Conservation (phyloP, 345 rosid genomes). For the Tarenaya hassleriana region DNA sequence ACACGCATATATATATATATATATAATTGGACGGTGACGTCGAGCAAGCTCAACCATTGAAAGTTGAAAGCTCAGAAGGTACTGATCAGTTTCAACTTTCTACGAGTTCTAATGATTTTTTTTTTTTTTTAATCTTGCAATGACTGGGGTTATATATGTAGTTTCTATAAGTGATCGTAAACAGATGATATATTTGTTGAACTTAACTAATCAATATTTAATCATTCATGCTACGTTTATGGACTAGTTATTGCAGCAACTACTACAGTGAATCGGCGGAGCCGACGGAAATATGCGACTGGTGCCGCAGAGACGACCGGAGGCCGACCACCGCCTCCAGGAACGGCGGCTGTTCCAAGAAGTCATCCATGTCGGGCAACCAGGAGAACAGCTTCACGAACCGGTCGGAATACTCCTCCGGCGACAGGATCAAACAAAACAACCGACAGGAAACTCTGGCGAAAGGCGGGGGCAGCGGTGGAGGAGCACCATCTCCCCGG, state of each 20-base stretch:
- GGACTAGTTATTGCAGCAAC: conserved; percentile 72
- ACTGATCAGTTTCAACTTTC: no score
- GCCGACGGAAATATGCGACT: conserved; percentile 59
- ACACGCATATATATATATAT: no score
- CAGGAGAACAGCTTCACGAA: conserved; percentile 26
- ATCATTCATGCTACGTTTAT: no score
- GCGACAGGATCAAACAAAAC: conserved; percentile 45
- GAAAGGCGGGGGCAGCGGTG: conserved; percentile 31
- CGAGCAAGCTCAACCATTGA: no score
- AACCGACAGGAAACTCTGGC: conserved; percentile 35
- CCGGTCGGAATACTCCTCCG: conserved; percentile 49
- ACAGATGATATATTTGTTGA: no score
- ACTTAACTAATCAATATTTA: no score
- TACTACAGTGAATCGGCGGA: conserved; percentile 58
- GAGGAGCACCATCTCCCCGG: conserved; percentile 64
- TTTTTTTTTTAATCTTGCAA: no score
- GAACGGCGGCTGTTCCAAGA: conserved; percentile 42
- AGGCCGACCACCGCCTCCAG: conserved; percentile 32
- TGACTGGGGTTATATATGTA: conserved; percentile 5
- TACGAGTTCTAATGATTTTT: no score
- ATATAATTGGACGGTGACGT: no score
- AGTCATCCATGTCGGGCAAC: conserved; percentile 24
- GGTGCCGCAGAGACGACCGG: conserved; percentile 66
- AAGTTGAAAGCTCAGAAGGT: no score
- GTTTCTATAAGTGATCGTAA: no score